Evolutionary conservation across 768 basidiomycete genomes (phyloP), one percentile per base, ranked within the genome.

Genomic region (Gymnopilus dilepis): DNA sequence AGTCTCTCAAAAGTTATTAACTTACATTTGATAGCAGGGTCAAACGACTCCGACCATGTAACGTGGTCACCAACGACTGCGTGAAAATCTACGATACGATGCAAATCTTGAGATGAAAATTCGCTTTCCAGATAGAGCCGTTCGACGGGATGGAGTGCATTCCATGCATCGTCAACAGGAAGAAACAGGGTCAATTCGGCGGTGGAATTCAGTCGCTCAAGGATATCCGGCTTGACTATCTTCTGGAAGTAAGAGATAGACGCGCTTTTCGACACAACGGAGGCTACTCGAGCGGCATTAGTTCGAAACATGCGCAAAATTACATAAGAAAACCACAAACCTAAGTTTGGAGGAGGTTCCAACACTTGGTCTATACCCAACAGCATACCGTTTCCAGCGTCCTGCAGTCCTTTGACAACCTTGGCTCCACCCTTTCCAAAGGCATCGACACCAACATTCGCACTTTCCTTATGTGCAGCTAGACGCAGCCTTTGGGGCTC

Each of bases 41-140:
- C 65, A 65, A 93, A 88, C 0, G 86, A 82, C 26, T 89, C 87
- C 2, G 86, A 86, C 84, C 89, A 94, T 56, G 72, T 80, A 60
- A 94, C 92, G 30, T 73, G 73, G 59, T 83, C 74, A 61, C 82
- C 76, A 30, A 79, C 78, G 26, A 91, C 87, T 4, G 90, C 80
- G 59, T 93, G 92, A 84, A 92, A 86, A 62, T 90, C 86, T 28
- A 97, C 69, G 53, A 99, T 92, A 45, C 85, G 86, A 12, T 76
- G 76, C 21, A 97, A 80, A 69, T 97, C 97, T 65, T 91, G 87
- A 13, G 84, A 78, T 0, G 96, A 93, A 67, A 90, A 97, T 61
- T 87, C 86, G 67, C 92, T 95, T 76, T 96, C 92, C 12, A 99
- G 81, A 73, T 97, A 99, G 3, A 91, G 73, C 45, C 89, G 85